Evolutionary conservation across 2,329 filamentous ascomycete species (phyloP).

Genomic region (Cercospora citrullina): DNA sequence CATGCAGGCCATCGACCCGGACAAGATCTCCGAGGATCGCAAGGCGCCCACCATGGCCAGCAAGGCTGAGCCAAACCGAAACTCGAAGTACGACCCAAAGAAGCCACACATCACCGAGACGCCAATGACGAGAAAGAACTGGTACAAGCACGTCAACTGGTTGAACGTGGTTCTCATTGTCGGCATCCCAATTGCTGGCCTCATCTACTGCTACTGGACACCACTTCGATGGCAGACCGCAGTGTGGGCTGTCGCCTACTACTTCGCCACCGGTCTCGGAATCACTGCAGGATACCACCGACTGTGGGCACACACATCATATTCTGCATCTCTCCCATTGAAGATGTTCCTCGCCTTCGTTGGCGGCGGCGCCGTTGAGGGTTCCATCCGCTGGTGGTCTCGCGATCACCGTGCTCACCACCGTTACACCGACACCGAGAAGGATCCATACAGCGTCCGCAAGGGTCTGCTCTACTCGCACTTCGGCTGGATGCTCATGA

Average conservation of each 20-base stretch:
- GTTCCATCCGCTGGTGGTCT: constrained; percentile 87
- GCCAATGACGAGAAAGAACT: constrained; percentile 77
- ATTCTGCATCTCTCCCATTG: constrained; percentile 73
- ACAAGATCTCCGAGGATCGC: constrained; percentile 24
- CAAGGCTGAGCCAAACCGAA: constrained; percentile 52
- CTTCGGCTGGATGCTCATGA: constrained; percentile 89
- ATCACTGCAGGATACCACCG: constrained; percentile 67
- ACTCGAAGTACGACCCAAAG: constrained; percentile 58
- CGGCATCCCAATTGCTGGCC: constrained; percentile 71
- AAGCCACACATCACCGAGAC: constrained; percentile 85
- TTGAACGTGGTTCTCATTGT: constrained; percentile 82
- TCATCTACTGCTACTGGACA: constrained; percentile 74
- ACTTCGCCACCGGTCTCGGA: constrained; percentile 67
- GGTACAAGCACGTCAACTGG: constrained; percentile 94
- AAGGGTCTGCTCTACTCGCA: constrained; percentile 84
- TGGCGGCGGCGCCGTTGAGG: constrained; percentile 80
- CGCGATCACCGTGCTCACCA: constrained; percentile 85
- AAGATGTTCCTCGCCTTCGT: constrained; percentile 80
- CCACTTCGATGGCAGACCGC: constrained; percentile 71
- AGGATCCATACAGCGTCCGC: constrained; percentile 87
- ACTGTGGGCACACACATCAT: constrained; percentile 83
- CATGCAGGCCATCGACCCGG: constrained; percentile 23
- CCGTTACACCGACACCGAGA: constrained; percentile 88
- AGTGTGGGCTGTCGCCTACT: constrained; percentile 73
- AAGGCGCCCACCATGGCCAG: constrained; percentile 13